Conservation (phyloP, 2,329 filamentous ascomycete species). For the Cladophialophora psammophila region DNA sequence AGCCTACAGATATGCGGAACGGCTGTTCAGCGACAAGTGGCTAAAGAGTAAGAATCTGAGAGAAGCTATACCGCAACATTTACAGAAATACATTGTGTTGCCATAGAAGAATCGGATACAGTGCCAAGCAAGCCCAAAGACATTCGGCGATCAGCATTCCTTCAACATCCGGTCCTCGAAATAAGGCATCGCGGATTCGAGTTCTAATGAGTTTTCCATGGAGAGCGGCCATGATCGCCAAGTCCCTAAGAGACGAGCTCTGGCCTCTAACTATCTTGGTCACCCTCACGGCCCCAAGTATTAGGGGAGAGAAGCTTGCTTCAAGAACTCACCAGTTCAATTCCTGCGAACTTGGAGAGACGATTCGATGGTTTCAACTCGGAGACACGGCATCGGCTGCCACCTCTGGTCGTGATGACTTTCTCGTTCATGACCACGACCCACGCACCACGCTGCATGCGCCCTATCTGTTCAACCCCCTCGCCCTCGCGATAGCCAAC, state of each 20-base stretch:
- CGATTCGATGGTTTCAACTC: not conserved
- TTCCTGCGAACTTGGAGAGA: not conserved
- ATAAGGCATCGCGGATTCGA: not conserved
- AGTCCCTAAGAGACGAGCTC: not conserved
- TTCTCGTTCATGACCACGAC: not conserved
- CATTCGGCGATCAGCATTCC: not conserved
- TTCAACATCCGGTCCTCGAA: not conserved
- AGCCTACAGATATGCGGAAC: constrained; percentile 95
- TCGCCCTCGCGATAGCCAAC: not conserved
- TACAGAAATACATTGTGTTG: constrained; percentile 94
- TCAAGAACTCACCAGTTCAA: too few species aligned
- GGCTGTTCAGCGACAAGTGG: constrained; percentile 92
- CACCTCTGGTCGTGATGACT: not conserved
- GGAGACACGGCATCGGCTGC: not conserved
- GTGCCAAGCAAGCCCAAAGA: not conserved
- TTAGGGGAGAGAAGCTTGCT: not conserved
- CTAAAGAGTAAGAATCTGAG: constrained; percentile 83
- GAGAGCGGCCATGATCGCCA: not conserved
- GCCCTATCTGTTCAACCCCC: not conserved
- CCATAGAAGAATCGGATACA: constrained; percentile 51
- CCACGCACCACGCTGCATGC: not conserved
- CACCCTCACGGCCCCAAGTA: too few species aligned
- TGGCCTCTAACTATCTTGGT: not conserved
- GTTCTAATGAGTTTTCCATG: not conserved
- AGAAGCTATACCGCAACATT: constrained; percentile 78